These are phyloP conservation scores for Didymella exigua DNA, from an alignment of 2,329 filamentous ascomycete species.

Conservation along the genomic window DNA sequence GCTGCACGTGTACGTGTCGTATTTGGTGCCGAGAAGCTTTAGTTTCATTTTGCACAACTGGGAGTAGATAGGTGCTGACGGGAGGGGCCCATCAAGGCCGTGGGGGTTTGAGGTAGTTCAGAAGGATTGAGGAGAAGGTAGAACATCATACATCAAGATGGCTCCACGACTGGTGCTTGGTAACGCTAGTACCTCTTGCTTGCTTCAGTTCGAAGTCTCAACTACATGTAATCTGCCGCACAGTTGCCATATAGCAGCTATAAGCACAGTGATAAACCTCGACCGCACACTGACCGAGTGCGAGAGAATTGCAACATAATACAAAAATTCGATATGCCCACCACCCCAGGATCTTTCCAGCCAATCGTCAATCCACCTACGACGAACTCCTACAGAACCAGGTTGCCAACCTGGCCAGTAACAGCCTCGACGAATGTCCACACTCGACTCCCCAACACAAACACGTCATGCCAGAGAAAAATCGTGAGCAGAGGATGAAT, in stretches of 20 bases:
- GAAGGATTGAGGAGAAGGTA: neutral
- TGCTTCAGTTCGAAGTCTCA: slow-evolving; percentile 1
- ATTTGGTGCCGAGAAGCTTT: slow-evolving; percentile 8
- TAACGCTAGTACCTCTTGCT: slow-evolving; percentile 2
- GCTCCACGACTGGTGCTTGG: neutral
- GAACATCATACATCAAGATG: neutral
- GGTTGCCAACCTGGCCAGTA: too few species aligned
- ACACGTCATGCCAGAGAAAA: too few species aligned
- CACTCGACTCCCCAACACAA: too few species aligned
- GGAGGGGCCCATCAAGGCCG: slow-evolving; percentile 5
- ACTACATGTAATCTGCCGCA: neutral
- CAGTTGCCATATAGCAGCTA: neutral
- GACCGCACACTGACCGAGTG: slow-evolving; percentile 1
- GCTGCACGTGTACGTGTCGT: slow-evolving; percentile 8
- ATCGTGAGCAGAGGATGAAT: too few species aligned
- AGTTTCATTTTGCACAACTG: slow-evolving; percentile 9
- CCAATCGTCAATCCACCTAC: too few species aligned
- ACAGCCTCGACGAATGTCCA: too few species aligned
- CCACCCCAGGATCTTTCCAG: too few species aligned
- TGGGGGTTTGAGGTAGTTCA: slow-evolving; percentile 3
- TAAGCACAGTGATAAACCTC: slow-evolving; percentile 1
- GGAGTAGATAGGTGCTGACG: slow-evolving; percentile 4
- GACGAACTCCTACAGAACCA: too few species aligned
- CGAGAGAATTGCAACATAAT: neutral
- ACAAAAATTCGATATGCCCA: too few species aligned